Evolutionary conservation across 805 yeast species (phyloP), one percentile per base, ranked within the genome.

Genomic region (Ogataea pini): DNA sequence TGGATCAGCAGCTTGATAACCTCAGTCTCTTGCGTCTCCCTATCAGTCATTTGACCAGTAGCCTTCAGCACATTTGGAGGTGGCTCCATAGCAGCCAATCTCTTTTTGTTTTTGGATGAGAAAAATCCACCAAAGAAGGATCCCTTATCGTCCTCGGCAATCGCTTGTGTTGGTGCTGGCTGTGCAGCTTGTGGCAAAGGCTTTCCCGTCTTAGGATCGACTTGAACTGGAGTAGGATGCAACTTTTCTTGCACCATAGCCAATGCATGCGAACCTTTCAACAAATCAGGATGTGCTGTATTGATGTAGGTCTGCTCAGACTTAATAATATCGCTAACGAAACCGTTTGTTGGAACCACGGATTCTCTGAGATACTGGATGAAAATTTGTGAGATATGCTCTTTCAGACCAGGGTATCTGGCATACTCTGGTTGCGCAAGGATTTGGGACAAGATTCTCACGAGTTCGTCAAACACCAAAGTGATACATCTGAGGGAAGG

Each of bases 121-220:
- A 94, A 94, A 66, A 94, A 92, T 0, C 97, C 96, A 46, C 97
- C 96, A 68, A 94, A 94, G 72, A 92, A 94, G 4, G 97, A 96
- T 44, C 83, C 80, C 31, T 74, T 56, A 45, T 75, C 75, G 49
- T 86, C 85, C 24, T 76, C 80, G 29, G 69, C 69, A 3, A 69
- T 52, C 33, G 41, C 46, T 20, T 50, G 47, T 24, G 71, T 52
- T 65, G 67, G 57, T 39, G 37, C 62, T 42, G 45, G 61, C 41
- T n/a, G 63, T 41, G 44, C 68, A 60, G 60, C 71, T 58, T 64
- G 54, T 13, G 83, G 76, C 52, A 85, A 64, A 33, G 95, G 88
- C 66, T 89, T 90, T 39, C 96, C 96, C 1, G 95, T 83, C 71
- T 89, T 88, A 49, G 96, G 94, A 68, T 88, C 96, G 46, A 89